Evolutionary conservation across 1,284 basidiomycete species (phyloP).

Genomic region (Dichomitus squalens): DNA sequence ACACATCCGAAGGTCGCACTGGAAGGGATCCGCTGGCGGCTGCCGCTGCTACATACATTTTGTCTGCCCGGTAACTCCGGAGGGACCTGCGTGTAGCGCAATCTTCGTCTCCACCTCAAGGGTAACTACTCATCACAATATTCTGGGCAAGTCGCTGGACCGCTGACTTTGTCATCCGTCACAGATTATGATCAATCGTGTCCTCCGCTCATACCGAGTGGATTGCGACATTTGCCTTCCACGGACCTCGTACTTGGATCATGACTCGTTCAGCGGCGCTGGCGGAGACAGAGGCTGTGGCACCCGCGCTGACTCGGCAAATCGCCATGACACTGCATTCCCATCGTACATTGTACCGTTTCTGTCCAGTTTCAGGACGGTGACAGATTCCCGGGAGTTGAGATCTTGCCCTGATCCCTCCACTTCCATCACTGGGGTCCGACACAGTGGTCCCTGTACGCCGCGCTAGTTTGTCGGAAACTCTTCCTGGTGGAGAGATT

Average conservation of each 20-base stretch:
- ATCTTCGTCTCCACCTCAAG: background rate
- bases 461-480: constrained; percentile 7
- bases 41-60: constrained; percentile 3
- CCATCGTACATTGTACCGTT: constrained; percentile 16
- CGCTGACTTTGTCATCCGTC: constrained; percentile 19
- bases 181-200: constrained; percentile 16
- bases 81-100: no score
- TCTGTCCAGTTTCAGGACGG: constrained; percentile 19
- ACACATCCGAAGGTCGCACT: background rate
- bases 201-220: constrained; percentile 5
- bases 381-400: constrained; percentile 15
- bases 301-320: constrained; percentile 21
- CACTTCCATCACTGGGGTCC: constrained; percentile 15
- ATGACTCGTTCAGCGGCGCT: constrained; percentile 20
- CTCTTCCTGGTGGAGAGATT: constrained; percentile 11
- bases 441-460: constrained; percentile 4
- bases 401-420: constrained; percentile 21
- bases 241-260: constrained; percentile 1
- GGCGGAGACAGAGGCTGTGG: constrained; percentile 15
- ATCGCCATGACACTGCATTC: constrained; percentile 17
- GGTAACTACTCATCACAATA: constrained; percentile 4
- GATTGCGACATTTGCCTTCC: constrained; percentile 9
- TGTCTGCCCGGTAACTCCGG: constrained; percentile 5
- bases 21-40: background rate
- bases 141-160: constrained; percentile 11